Percentiles rank a stretch among this genome's conserved stretches.
Conservation (phyloP, 495 filamentous ascomycete species). For the Penicillium angulare region DNA sequence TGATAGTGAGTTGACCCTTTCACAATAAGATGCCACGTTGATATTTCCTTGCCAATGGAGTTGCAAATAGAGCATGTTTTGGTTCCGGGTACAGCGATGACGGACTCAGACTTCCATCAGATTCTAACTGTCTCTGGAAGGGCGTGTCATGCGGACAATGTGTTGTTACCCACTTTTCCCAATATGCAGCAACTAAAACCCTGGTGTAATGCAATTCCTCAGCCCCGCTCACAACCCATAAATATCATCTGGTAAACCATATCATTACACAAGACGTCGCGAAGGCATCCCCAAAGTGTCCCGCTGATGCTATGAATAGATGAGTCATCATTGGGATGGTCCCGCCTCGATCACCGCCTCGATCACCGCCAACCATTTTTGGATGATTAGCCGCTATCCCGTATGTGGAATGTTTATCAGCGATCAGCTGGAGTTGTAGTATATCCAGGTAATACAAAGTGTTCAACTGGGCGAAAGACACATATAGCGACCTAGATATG, state of each 20-base stretch:
- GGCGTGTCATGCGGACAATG: constrained; percentile 13
- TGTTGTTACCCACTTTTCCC: not conserved
- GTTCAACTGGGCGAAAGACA: no score
- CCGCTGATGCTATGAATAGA: not conserved
- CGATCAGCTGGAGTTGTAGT: no score
- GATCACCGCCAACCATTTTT: not conserved
- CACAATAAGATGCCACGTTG: constrained; percentile 14
- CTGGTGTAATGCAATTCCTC: no score
- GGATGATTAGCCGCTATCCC: not conserved
- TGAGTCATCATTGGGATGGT: not conserved
- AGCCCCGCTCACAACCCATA: no score
- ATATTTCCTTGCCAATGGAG: constrained; percentile 5
- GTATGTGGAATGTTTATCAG: not conserved
- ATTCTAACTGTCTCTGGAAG: constrained; percentile 26
- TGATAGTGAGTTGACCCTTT: not conserved
- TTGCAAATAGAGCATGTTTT: constrained; percentile 18
- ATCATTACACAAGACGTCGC: no score
- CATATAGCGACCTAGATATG: no score
- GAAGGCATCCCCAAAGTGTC: no score
- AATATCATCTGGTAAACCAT: no score
- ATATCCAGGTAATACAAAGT: no score
- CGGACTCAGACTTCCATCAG: constrained; percentile 29
- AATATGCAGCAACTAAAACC: not conserved
- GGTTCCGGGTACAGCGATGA: constrained; percentile 5
- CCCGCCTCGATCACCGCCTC: not conserved